Conservation (phyloP, 805 yeast species). For the Debaryomyces hansenii region DNA sequence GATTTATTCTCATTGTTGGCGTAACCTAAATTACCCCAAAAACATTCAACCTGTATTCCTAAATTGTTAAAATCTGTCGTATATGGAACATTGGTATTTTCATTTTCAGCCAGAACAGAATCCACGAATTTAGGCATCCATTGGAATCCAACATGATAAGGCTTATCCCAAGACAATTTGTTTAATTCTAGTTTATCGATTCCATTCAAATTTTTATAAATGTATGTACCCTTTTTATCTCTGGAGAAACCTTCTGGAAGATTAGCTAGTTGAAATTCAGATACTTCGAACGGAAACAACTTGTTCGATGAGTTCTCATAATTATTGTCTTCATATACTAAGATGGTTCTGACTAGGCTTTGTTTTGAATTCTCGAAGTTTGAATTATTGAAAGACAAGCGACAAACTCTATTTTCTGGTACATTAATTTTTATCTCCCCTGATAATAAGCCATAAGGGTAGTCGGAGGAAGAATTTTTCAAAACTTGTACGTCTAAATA, state of each 20-base stretch:
- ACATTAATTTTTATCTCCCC: slow-evolving; percentile 63
- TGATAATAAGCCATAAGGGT: slow-evolving; percentile 62
- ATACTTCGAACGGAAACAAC: too few species aligned
- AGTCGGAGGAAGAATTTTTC: slow-evolving; percentile 45
- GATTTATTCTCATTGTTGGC: slow-evolving; percentile 36
- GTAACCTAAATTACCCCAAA: slow-evolving; percentile 68
- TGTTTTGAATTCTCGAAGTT: slow-evolving; percentile 28
- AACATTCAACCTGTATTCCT: slow-evolving; percentile 64
- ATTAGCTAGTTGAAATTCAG: slow-evolving; percentile 6
- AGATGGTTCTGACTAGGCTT: slow-evolving; percentile 67
- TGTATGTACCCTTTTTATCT: slow-evolving; percentile 41
- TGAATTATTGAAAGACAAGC: slow-evolving; percentile 55
- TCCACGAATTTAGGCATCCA: slow-evolving; percentile 70
- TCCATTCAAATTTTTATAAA: slow-evolving; percentile 58
- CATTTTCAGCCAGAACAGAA: slow-evolving; percentile 24
- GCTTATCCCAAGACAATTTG: slow-evolving; percentile 59
- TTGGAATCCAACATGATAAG: slow-evolving; percentile 64
- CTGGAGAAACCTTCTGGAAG: slow-evolving; percentile 49
- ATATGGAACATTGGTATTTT: slow-evolving; percentile 1
- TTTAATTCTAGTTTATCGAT: slow-evolving; percentile 65
- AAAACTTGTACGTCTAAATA: slow-evolving; percentile 53
- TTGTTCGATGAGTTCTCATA: slow-evolving; percentile 5
- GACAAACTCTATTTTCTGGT: slow-evolving; percentile 64
- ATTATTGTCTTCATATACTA: slow-evolving; percentile 39
- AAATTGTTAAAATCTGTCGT: slow-evolving; percentile 33